Conservation (phyloP, 257 asterid species). For the Nicotiana obtusifolia region DNA sequence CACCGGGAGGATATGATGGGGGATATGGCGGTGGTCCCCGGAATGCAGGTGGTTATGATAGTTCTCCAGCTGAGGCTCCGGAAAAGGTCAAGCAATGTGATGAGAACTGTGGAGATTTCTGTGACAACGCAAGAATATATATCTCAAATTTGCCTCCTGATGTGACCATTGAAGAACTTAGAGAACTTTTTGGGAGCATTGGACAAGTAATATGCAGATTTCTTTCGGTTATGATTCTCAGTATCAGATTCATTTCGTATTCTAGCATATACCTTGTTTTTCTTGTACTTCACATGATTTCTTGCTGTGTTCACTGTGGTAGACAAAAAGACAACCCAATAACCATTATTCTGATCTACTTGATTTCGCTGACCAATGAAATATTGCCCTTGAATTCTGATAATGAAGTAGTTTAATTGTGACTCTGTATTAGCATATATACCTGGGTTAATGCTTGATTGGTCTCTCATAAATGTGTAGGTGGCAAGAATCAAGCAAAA, state of each 20-base stretch:
- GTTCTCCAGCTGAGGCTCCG: conserved; percentile 56
- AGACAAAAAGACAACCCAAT: background rate
- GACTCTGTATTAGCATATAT: background rate
- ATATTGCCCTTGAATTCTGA: background rate
- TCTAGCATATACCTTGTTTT: background rate
- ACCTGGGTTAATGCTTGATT: background rate
- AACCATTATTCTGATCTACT: background rate
- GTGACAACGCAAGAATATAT: conserved; percentile 94
- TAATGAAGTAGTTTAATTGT: background rate
- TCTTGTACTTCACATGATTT: background rate
- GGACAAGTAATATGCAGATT: conserved; percentile 83
- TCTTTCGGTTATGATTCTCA: conserved; percentile 19
- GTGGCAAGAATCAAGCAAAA: conserved; percentile 98
- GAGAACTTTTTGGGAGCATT: conserved; percentile 95
- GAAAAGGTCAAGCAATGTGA: conserved; percentile 93
- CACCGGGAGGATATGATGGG: conserved; percentile 41
- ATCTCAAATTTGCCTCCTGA: conserved; percentile 98
- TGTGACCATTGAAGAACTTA: conserved; percentile 85
- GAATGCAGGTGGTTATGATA: conserved; percentile 56
- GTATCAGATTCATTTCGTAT: background rate
- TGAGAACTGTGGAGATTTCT: conserved; percentile 83
- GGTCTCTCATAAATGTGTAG: conserved; percentile 24
- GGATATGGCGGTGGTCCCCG: conserved; percentile 66
- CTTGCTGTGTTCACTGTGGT: background rate
- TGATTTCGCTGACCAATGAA: background rate